These are phyloP conservation scores for Mycosphaerelloides madeirae DNA, from an alignment of 2,329 filamentous ascomycete species.

Conservation along the genomic window DNA sequence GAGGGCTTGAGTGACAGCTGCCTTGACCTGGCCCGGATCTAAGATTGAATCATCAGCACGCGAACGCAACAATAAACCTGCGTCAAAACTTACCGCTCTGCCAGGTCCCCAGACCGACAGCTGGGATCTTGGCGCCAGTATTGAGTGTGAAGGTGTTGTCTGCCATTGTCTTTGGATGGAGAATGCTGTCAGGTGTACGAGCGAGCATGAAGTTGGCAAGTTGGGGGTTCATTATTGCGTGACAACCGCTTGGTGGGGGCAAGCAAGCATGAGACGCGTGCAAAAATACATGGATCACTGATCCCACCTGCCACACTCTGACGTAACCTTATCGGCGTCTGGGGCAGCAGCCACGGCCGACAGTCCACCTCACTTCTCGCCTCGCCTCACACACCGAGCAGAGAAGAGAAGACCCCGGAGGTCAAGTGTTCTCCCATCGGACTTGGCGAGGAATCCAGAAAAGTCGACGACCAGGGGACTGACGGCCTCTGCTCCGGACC, in stretches of 20 bases:
- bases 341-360: not conserved
- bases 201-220: conserved; percentile 30
- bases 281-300: not conserved
- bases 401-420: no score
- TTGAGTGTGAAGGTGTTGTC: conserved; percentile 32
- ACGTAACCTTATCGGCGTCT: conserved; percentile 1
- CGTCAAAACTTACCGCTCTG: conserved; percentile 23
- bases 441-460: not conserved
- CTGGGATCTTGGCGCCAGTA: conserved; percentile 37
- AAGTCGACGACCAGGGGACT: not conserved
- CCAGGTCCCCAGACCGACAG: conserved; percentile 38
- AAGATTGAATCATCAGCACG: conserved; percentile 1
- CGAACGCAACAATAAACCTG: not conserved
- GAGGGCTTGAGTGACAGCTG: conserved; percentile 45
- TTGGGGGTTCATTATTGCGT: conserved; percentile 25
- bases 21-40: conserved; percentile 44
- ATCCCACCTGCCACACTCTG: not conserved
- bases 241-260: no score
- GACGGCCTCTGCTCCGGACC: conserved; percentile 2
- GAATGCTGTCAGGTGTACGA: conserved; percentile 25
- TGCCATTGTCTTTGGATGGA: conserved; percentile 25
- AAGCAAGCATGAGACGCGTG: conserved; percentile 2
- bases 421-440: no score
- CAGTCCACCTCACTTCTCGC: not conserved
- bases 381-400: not conserved